Percentiles rank a stretch among this genome's conserved stretches.
Conservation (phyloP, 495 filamentous ascomycete genomes). For the Pyrenula massariospora region DNA sequence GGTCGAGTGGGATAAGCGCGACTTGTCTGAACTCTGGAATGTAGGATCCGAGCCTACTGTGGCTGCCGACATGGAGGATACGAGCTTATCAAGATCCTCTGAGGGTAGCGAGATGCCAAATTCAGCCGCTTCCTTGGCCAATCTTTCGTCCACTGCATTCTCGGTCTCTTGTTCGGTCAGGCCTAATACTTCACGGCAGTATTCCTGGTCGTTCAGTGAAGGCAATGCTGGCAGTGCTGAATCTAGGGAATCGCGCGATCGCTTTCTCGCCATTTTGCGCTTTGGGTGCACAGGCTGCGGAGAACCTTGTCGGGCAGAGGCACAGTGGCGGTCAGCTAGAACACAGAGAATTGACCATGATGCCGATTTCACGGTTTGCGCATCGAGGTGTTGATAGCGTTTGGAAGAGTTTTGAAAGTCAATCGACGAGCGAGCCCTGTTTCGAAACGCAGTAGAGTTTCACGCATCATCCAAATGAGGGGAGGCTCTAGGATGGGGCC, state of each 20-base stretch:
- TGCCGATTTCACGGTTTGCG: no score
- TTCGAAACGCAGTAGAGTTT: not conserved
- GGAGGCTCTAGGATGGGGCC: not conserved
- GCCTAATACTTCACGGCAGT: not conserved
- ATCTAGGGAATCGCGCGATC: not conserved
- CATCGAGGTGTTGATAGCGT: not conserved
- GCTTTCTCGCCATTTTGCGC: not conserved
- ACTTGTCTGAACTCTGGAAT: not conserved
- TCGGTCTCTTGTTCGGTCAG: not conserved
- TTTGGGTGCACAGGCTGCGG: not conserved
- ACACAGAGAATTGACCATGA: no score
- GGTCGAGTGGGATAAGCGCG: not conserved
- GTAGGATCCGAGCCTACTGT: not conserved
- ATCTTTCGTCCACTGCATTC: not conserved
- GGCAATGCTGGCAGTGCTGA: not conserved
- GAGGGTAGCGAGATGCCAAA: not conserved
- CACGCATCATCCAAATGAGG: not conserved
- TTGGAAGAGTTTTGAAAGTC: not conserved
- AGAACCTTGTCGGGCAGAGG: not conserved
- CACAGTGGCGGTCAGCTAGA: no score
- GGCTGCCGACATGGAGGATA: not conserved
- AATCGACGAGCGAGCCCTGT: not conserved
- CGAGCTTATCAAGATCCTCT: not conserved
- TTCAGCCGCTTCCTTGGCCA: not conserved
- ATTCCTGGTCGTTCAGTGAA: not conserved